Evolutionary conservation across 2,329 filamentous ascomycete species (phyloP).

Genomic region (Ceratocystis variospora): DNA sequence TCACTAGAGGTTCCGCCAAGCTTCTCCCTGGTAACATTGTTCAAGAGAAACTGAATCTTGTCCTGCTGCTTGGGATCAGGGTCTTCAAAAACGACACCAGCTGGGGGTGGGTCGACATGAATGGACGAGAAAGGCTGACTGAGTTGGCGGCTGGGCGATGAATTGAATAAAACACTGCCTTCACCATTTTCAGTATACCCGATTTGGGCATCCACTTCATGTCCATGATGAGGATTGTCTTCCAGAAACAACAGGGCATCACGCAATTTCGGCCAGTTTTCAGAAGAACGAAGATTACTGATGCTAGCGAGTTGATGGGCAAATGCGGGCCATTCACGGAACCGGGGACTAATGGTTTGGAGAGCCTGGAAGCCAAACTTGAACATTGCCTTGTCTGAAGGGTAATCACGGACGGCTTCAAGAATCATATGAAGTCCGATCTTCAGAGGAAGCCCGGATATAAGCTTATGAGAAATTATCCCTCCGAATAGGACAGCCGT

Average conservation of each 20-base stretch:
- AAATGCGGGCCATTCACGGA: slow-evolving; percentile 91
- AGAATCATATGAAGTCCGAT: slow-evolving; percentile 95
- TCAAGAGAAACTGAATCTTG: slow-evolving; percentile 87
- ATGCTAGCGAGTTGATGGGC: slow-evolving; percentile 76
- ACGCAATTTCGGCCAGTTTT: slow-evolving; percentile 54
- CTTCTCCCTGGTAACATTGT: slow-evolving; percentile 88
- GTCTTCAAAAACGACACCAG: slow-evolving; percentile 57
- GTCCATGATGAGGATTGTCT: slow-evolving; percentile 5
- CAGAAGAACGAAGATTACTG: slow-evolving; percentile 66
- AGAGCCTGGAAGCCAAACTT: slow-evolving; percentile 94
- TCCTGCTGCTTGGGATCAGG: slow-evolving; percentile 77
- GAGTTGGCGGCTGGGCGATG: slow-evolving; percentile 39
- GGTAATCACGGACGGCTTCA: slow-evolving; percentile 81
- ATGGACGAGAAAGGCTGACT: slow-evolving; percentile 64
- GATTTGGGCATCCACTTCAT: background rate
- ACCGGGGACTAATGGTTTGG: slow-evolving; percentile 68
- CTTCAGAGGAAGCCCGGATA: slow-evolving; percentile 79
- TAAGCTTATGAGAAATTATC: slow-evolving; percentile 84
- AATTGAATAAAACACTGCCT: slow-evolving; percentile 24
- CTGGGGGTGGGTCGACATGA: slow-evolving; percentile 55
- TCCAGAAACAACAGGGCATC: slow-evolving; percentile 12
- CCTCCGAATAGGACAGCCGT: slow-evolving; percentile 94
- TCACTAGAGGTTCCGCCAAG: slow-evolving; percentile 72
- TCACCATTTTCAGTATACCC: slow-evolving; percentile 8
- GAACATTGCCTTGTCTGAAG: slow-evolving; percentile 81